phyloP scores from a whole-genome alignment of 345 rosid species.

The Nephelium lappaceum region DNA sequence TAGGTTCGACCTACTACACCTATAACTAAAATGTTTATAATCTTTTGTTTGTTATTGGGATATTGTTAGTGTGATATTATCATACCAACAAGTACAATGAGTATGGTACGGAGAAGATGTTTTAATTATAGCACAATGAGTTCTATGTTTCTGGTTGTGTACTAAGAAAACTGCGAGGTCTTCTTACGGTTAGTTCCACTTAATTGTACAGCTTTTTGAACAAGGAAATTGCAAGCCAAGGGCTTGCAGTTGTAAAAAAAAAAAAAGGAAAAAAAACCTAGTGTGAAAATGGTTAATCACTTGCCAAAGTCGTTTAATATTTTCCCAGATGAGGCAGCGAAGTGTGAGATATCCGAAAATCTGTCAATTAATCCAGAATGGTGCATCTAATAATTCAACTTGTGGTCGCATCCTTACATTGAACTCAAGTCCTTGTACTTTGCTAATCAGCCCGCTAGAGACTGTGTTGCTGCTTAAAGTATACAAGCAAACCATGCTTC shows the following conservation, averaged over 20 bases:
- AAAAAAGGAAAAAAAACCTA: slow-evolving; percentile 42
- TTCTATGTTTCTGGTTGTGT: slow-evolving; percentile 68
- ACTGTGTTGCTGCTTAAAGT: slow-evolving; percentile 31
- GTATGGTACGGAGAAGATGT: slow-evolving; percentile 42
- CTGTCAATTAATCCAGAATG: slow-evolving; percentile 19
- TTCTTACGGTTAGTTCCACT: slow-evolving; percentile 64
- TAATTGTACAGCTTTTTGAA: slow-evolving; percentile 73
- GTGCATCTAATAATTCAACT: slow-evolving; percentile 27
- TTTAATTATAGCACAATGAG: slow-evolving; percentile 63
- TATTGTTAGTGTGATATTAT: slow-evolving; percentile 40
- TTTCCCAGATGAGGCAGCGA: slow-evolving; percentile 38
- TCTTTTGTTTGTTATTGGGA: slow-evolving; percentile 62
- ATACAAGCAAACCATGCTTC: slow-evolving; percentile 31
- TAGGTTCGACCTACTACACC: slow-evolving; percentile 33
- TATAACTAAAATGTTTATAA: slow-evolving; percentile 37
- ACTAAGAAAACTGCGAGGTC: slow-evolving; percentile 70
- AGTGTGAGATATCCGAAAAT: slow-evolving; percentile 30
- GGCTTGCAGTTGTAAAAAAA: slow-evolving; percentile 53
- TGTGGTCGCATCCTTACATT: slow-evolving; percentile 17
- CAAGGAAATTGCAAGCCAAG: slow-evolving; percentile 49
- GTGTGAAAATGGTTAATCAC: slow-evolving; percentile 45
- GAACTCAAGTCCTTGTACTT: slow-evolving; percentile 30
- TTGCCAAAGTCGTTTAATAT: slow-evolving; percentile 29
- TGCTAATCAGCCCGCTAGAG: slow-evolving; percentile 39
- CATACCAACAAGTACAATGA: slow-evolving; percentile 37